Base-by-base conservation (phyloP, 768 basidiomycete genomes). In the Pleurotus djamor region DNA sequence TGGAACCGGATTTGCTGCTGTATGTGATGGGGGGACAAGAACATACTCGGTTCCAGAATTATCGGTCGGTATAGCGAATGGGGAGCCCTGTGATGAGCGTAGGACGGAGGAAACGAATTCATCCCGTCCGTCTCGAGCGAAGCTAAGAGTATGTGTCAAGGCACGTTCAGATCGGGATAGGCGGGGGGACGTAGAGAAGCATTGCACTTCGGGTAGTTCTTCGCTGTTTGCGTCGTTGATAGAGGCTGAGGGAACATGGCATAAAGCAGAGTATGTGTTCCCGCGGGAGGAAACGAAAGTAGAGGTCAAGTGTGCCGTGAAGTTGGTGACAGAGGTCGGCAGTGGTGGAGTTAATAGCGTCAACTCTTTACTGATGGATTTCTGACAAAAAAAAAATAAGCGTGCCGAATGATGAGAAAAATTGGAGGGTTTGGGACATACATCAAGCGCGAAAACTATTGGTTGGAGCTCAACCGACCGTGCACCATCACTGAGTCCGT, bases 391-490 rank as follows among this genome's bases (percentile, higher is more conserved):
- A 34, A 9, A 43, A 21, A 41, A 12, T 44, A 44, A 28, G 21
- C 21, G 21, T 28, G 21, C 21, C 21, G 21, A 28, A 28, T 3
- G 21, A 28, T 7, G 45, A 47, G n/a, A 47, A 47, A 12, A 47
- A 47, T 17, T 4, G 16, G 12, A 10, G 33, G 47, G 47, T 45
- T 33, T 34, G 17, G 37, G 43, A 32, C 64, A 60, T 4, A 67
- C 54, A 57, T 80, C 79, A 17, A 79, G 69, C 6, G 76, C 74
- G 66, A 85, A 78, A 10, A 81, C 73, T 45, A 88, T 62, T 64
- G 85, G 85, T 71, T 88, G 85, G 50, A 89, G 72, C 63, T 87
- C 80, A 8, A 87, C 67, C 34, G 49, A 35, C 49, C 34, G 28
- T 17, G 34, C 34, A 32, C 9, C 38, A n/a, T 41, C 41, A 21